These are phyloP conservation scores for Hypoxylon fuscum DNA, from an alignment of 495 filamentous ascomycete species.

Conservation along the genomic window DNA sequence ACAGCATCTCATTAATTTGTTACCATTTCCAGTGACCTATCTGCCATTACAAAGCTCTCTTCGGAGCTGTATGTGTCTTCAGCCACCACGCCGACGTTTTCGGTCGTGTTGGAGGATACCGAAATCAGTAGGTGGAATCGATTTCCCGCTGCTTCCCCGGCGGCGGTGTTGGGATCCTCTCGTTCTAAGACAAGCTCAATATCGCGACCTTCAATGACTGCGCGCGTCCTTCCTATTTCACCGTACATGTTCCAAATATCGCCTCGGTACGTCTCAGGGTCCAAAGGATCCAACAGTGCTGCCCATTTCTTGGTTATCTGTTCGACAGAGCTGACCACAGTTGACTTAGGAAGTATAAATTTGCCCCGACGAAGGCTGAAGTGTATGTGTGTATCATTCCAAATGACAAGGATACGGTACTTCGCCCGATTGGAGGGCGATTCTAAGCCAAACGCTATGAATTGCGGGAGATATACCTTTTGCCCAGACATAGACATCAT, in stretches of 20 bases:
- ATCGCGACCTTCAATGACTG: not conserved
- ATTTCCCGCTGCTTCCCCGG: constrained; percentile 16
- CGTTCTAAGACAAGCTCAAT: constrained; percentile 15
- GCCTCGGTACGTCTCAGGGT: not conserved
- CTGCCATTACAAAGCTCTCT: no score
- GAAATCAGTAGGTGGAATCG: constrained; percentile 22
- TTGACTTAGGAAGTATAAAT: not conserved
- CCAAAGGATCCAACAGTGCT: not conserved
- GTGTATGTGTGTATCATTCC: constrained; percentile 5
- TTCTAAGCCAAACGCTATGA: not conserved
- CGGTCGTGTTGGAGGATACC: no score
- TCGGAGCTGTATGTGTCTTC: no score
- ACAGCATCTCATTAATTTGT: no score
- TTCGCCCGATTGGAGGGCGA: not conserved
- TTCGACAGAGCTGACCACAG: not conserved
- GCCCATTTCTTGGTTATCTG: not conserved
- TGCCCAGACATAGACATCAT: not conserved
- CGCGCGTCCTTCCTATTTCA: constrained; percentile 9
- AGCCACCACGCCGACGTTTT: no score
- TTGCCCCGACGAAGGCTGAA: constrained; percentile 4
- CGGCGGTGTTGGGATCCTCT: constrained; percentile 7
- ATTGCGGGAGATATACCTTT: not conserved
- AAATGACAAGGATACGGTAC: constrained; percentile 5
- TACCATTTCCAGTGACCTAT: no score
- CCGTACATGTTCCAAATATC: constrained; percentile 15